These are phyloP conservation scores for Schoenoplectus triqueter DNA, from an alignment of 202 grass and related monocot species.

Conservation along the genomic window DNA sequence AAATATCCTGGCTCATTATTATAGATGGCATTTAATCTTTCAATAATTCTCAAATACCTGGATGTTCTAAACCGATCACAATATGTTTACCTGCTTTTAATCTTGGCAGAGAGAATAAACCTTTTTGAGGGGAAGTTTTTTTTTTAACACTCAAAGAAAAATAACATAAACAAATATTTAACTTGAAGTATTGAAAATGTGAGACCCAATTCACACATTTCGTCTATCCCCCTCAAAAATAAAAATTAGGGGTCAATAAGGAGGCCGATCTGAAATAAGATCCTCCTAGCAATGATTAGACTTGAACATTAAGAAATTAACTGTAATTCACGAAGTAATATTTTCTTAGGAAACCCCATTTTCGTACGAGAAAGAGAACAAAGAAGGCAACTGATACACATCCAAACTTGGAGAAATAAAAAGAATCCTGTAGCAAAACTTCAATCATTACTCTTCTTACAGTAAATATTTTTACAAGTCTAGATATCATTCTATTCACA, in stretches of 20 bases:
- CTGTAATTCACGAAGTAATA: background rate
- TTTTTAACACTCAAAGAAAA: no score
- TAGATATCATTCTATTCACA: constrained; percentile 11
- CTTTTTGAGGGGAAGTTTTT: background rate
- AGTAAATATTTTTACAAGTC: constrained; percentile 10
- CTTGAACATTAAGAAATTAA: background rate
- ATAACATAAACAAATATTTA: no score
- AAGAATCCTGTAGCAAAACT: background rate
- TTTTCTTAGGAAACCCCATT: background rate
- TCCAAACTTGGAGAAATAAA: background rate
- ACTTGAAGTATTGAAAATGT: no score
- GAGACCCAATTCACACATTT: no score
- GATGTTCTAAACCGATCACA: no score
- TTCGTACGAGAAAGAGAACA: background rate
- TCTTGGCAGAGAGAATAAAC: background rate
- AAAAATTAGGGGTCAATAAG: no score
- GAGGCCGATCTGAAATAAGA: no score
- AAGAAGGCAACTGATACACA: background rate
- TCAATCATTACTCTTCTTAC: background rate
- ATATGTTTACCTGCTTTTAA: background rate
- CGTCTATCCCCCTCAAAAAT: no score
- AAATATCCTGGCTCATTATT: background rate
- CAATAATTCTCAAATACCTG: background rate
- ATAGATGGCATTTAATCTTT: background rate
- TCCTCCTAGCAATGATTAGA: no score